phyloP scores from a whole-genome alignment of 2,329 filamentous ascomycete species.

The Sclerotinia glacialis region DNA sequence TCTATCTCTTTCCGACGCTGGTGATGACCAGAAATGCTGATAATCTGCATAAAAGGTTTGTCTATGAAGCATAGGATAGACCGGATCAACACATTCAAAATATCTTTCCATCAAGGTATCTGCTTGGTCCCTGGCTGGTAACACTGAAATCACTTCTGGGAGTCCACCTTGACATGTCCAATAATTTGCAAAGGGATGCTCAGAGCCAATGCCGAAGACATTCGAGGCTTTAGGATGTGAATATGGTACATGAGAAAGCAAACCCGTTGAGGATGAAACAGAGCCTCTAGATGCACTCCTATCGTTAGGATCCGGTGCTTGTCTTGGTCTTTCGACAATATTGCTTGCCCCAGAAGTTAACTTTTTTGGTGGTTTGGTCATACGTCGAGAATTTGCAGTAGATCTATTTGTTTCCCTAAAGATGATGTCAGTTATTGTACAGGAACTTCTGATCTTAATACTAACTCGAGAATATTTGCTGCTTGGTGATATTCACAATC shows the following conservation, averaged over 20 bases:
- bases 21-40: conserved; percentile 70
- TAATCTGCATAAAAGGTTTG: conserved; percentile 76
- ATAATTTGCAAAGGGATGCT: conserved; percentile 79
- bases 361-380: conserved; percentile 58
- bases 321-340: conserved; percentile 31
- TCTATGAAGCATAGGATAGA: conserved; percentile 77
- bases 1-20: conserved; percentile 53
- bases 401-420: conserved; percentile 56
- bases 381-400: conserved; percentile 52
- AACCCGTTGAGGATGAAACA: conserved; percentile 48
- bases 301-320: conserved; percentile 29
- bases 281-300: conserved; percentile 34
- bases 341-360: conserved; percentile 38
- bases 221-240: conserved; percentile 69
- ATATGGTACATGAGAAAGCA: conserved; percentile 71
- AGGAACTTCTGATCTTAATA: conserved; percentile 26
- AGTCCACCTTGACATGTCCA: conserved; percentile 78
- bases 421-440: conserved; percentile 9
- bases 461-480: conserved; percentile 73
- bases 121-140: conserved; percentile 73
- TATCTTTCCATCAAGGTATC: conserved; percentile 65
- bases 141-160: conserved; percentile 69
- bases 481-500: conserved; percentile 73
- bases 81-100: conserved; percentile 71
- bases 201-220: conserved; percentile 76